A percentile compares a stretch with the other conserved stretches of the same genome.
Conservation (phyloP, 192 early-diverging fungal species). For the Radiomyces spectabilis region DNA sequence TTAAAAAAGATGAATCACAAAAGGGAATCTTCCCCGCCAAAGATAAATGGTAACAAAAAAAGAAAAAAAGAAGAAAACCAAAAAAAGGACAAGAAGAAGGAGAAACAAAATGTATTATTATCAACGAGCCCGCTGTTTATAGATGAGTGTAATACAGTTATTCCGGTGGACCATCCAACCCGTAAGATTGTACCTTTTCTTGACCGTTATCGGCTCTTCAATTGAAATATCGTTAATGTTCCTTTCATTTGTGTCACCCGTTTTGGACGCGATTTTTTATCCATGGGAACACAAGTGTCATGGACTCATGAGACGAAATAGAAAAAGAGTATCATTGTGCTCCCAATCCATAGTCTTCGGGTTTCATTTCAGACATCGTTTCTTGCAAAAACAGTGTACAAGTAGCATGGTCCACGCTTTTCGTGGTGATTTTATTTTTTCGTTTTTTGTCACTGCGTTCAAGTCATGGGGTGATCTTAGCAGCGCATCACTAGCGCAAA, state of each 20-base stretch:
- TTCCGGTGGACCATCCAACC: too few relatives aligned
- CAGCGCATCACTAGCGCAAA: too few relatives aligned
- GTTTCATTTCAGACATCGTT: too few relatives aligned
- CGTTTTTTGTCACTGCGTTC: background rate
- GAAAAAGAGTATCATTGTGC: background rate
- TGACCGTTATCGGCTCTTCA: too few relatives aligned
- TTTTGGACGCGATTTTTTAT: too few relatives aligned
- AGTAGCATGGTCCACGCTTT: background rate
- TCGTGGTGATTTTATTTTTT: background rate
- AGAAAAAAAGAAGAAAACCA: background rate
- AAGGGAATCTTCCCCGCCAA: background rate
- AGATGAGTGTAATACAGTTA: too few relatives aligned
- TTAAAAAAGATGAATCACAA: background rate
- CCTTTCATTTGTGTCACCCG: too few relatives aligned
- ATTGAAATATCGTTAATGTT: too few relatives aligned
- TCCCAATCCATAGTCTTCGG: too few relatives aligned
- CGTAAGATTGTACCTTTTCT: too few relatives aligned
- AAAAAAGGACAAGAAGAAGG: background rate
- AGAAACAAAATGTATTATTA: background rate
- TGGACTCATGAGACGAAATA: background rate
- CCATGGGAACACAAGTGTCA: background rate
- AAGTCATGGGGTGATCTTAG: background rate
- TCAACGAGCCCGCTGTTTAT: too few relatives aligned
- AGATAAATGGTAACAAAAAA: background rate
- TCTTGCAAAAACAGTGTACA: background rate